Conservation (phyloP, 495 filamentous ascomycete species). For the Mytilinidion resinicola region DNA sequence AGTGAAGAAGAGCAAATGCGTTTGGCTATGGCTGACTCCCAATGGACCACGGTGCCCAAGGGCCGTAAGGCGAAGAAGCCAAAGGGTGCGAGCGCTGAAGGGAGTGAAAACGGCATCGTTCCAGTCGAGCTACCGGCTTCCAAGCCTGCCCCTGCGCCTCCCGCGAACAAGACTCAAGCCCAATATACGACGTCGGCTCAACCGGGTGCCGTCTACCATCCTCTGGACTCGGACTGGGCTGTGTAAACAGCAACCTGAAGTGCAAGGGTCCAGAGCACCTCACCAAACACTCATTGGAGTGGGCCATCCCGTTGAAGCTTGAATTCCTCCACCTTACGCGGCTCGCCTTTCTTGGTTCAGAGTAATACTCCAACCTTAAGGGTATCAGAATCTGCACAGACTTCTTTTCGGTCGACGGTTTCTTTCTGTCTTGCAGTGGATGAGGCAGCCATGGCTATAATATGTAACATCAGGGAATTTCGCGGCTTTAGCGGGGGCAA, state of each 20-base stretch:
- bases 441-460: too few species aligned
- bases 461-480: too few species aligned
- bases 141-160: neutral
- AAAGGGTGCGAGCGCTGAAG: constrained; percentile 38
- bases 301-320: too few species aligned
- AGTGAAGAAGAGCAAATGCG: constrained; percentile 85
- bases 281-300: too few species aligned
- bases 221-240: constrained; percentile 56
- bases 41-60: constrained; percentile 70
- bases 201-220: constrained; percentile 19
- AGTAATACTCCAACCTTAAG: too few species aligned
- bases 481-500: neutral
- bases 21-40: constrained; percentile 55
- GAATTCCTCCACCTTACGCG: too few species aligned
- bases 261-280: too few species aligned
- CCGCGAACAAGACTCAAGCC: constrained; percentile 1
- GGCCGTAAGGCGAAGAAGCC: constrained; percentile 54
- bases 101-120: constrained; percentile 10
- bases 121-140: constrained; percentile 2
- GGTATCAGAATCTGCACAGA: too few species aligned
- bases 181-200: constrained; percentile 4
- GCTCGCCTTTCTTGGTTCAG: too few species aligned
- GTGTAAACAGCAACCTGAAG: constrained; percentile 15
- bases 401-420: too few species aligned
- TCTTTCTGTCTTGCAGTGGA: too few species aligned